Conservation (phyloP, 129 eudicot species). For the Flaveria sonorensis region DNA sequence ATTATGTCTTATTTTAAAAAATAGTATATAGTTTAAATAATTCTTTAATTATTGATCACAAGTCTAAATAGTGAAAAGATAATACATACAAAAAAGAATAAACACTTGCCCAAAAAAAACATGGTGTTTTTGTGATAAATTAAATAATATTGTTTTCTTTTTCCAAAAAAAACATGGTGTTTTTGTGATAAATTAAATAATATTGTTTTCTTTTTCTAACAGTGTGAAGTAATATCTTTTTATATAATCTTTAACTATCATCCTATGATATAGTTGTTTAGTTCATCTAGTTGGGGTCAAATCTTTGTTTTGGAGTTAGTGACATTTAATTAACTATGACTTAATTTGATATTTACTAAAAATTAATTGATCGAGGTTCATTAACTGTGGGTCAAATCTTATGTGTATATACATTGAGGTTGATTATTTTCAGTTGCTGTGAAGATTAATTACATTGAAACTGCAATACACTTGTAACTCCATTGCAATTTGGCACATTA, state of each 20-base stretch:
- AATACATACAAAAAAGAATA: no score
- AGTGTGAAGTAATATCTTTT: background rate
- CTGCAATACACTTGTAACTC: no score
- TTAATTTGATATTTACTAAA: background rate
- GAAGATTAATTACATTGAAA: no score
- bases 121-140: background rate
- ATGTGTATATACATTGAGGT: no score
- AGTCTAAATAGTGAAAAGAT: no score
- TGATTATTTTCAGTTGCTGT: no score
- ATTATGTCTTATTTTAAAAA: background rate
- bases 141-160: background rate
- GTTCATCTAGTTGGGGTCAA: background rate
- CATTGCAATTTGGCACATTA: no score
- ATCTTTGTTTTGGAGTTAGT: background rate
- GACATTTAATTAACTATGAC: background rate
- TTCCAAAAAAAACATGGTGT: background rate
- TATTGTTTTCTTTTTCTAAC: background rate
- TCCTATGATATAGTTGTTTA: background rate
- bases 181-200: background rate
- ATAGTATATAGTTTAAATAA: no score
- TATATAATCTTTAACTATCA: background rate
- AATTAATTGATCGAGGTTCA: no score
- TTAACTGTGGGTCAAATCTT: no score
- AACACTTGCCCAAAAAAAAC: no score
- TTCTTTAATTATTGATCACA: no score